phyloP scores from a whole-genome alignment of 768 basidiomycete genomes.

The Pleurotus giganteus region DNA sequence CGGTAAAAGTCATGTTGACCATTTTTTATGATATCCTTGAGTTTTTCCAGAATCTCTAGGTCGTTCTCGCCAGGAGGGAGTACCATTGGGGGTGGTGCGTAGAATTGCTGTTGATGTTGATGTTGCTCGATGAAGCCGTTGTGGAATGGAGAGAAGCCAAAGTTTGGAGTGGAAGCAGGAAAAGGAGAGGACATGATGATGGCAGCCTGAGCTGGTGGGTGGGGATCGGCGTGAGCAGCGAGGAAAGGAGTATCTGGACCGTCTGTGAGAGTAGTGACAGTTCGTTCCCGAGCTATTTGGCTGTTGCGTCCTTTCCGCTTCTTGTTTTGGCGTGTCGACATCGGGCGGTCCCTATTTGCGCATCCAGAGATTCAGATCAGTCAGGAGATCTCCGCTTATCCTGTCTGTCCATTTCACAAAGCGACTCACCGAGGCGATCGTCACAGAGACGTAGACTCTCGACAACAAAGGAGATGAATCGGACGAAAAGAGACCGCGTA shows the following conservation, averaged over 20 bases:
- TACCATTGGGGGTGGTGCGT: slow-evolving; percentile 21
- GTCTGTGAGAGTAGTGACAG: slow-evolving; percentile 65
- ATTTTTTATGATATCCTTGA: slow-evolving; percentile 69
- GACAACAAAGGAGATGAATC: too few species aligned
- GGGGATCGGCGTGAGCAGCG: slow-evolving; percentile 18
- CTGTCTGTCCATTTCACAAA: not conserved
- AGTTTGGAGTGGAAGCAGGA: slow-evolving; percentile 33
- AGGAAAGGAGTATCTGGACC: slow-evolving; percentile 54
- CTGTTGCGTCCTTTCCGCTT: slow-evolving; percentile 58
- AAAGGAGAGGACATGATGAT: slow-evolving; percentile 36
- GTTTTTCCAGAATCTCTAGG: slow-evolving; percentile 70
- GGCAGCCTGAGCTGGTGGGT: slow-evolving; percentile 12
- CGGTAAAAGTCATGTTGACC: slow-evolving; percentile 73
- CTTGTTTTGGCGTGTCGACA: slow-evolving; percentile 64
- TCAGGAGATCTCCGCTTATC: not conserved
- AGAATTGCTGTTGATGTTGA: slow-evolving; percentile 22
- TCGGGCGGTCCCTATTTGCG: slow-evolving; percentile 17
- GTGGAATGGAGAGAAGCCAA: slow-evolving; percentile 40
- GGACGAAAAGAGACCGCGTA: too few species aligned
- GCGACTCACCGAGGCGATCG: not conserved
- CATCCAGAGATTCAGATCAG: not conserved
- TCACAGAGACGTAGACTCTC: too few species aligned
- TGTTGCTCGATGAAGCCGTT: slow-evolving; percentile 28
- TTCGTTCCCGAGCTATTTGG: slow-evolving; percentile 58
- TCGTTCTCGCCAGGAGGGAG: slow-evolving; percentile 60